These are phyloP conservation scores for Stentor coeruleus DNA, from an alignment of 73 alveolate genomes.

Conservation along the genomic window DNA sequence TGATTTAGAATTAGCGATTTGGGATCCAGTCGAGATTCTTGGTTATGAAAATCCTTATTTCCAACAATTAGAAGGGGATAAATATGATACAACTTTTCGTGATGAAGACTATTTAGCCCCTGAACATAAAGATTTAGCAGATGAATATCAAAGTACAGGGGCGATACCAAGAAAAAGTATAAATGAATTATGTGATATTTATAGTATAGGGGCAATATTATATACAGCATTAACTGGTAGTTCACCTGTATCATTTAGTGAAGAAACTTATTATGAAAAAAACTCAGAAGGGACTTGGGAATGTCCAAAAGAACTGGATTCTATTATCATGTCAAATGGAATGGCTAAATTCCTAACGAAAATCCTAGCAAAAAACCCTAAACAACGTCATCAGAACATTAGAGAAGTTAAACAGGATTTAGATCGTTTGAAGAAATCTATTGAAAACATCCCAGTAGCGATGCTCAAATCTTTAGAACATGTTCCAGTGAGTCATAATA, in stretches of 20 bases:
- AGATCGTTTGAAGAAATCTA: constrained; percentile 33
- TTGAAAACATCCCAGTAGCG: constrained; percentile 45
- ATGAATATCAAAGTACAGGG: constrained; percentile 39
- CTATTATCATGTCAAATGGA: constrained; percentile 50
- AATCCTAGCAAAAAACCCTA: constrained; percentile 43
- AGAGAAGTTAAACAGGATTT: constrained; percentile 40
- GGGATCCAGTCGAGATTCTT: constrained; percentile 49
- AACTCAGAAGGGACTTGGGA: constrained; percentile 34
- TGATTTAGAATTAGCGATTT: constrained; percentile 43
- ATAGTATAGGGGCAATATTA: constrained; percentile 59
- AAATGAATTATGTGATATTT: constrained; percentile 42
- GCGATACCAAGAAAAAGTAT: constrained; percentile 26
- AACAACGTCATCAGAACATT: constrained; percentile 31
- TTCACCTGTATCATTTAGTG: constrained; percentile 33
- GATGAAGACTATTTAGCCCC: constrained; percentile 51
- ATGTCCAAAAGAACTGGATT: constrained; percentile 47
- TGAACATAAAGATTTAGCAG: constrained; percentile 50
- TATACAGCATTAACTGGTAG: constrained; percentile 46
- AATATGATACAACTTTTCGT: constrained; percentile 49
- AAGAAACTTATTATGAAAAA: constrained; percentile 22
- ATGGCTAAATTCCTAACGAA: constrained; percentile 50
- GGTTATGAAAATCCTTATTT: background rate
- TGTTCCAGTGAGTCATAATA: background rate
- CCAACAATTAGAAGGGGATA: constrained; percentile 37
- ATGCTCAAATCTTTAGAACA: constrained; percentile 53